A percentile compares a stretch with the other conserved stretches of the same genome.
phyloP scores from a whole-genome alignment of 2,329 filamentous ascomycete genomes.

The Chalara sp. region DNA sequence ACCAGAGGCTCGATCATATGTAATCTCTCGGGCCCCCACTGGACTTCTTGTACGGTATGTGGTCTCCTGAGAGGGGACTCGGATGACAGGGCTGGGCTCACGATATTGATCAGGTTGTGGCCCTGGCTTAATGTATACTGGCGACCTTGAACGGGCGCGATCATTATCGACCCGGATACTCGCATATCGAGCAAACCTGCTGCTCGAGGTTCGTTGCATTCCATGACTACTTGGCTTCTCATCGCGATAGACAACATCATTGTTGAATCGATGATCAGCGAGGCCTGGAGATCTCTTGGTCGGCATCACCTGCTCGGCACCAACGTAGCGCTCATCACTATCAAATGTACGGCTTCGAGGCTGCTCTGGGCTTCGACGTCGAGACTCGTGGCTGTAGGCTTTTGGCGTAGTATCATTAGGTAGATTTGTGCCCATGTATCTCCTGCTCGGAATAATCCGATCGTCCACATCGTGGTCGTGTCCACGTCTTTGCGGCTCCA shows the following conservation, averaged over 20 bases:
- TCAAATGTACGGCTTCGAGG: conserved; percentile 15
- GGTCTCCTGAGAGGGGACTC: conserved; percentile 20
- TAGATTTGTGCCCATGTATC: conserved; percentile 3
- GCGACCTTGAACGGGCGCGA: conserved; percentile 28
- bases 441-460: conserved; percentile 3
- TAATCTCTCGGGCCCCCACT: conserved; percentile 16
- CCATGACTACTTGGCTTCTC: conserved; percentile 25
- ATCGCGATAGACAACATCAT: conserved; percentile 27
- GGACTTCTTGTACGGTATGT: conserved; percentile 25
- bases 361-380: conserved; percentile 12
- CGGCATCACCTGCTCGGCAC: conserved; percentile 10
- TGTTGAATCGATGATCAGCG: conserved; percentile 26
- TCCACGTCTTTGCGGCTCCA: conserved; percentile 10
- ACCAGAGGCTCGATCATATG: conserved; percentile 24
- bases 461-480: conserved; percentile 14
- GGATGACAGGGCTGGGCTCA: conserved; percentile 25
- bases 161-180: conserved; percentile 27
- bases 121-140: conserved; percentile 26
- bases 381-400: not conserved
- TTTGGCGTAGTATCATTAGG: too few relatives aligned
- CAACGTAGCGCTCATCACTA: conserved; percentile 21
- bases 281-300: conserved; percentile 25
- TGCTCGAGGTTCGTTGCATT: conserved; percentile 22
- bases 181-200: conserved; percentile 28
- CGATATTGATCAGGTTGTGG: conserved; percentile 23